phyloP scores from a whole-genome alignment of 768 basidiomycete species.

The Gautieria morchelliformis region DNA sequence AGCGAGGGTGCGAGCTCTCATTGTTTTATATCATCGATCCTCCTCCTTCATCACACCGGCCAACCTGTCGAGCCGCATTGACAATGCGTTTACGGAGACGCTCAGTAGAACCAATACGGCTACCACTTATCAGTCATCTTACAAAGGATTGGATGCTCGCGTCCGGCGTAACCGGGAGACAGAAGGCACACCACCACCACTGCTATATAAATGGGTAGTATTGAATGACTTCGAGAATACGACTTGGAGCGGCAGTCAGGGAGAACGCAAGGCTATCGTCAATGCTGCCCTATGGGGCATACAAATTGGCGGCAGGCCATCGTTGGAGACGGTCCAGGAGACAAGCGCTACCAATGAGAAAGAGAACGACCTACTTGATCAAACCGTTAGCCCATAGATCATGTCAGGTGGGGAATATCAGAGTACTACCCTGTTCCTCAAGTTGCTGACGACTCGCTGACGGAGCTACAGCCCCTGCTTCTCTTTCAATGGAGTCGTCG shows the following conservation, averaged over 20 bases:
- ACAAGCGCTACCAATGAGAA: background rate
- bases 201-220: background rate
- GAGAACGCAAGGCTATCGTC: background rate
- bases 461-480: too few species aligned
- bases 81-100: conserved; percentile 42
- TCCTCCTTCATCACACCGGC: conserved; percentile 62
- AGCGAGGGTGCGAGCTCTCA: conserved; percentile 57
- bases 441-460: too few species aligned
- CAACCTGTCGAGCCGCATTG: conserved; percentile 55
- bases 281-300: conserved; percentile 6
- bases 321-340: conserved; percentile 4
- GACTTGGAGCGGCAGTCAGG: conserved; percentile 4
- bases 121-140: background rate
- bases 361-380: background rate
- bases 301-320: conserved; percentile 1
- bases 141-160: background rate
- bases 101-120: too few species aligned
- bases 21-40: conserved; percentile 71
- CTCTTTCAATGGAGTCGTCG: too few species aligned
- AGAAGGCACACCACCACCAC: background rate
- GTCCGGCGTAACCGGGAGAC: background rate
- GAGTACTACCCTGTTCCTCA: too few species aligned
- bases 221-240: background rate
- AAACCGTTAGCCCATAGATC: background rate
- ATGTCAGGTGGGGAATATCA: too few species aligned